These are phyloP conservation scores for Omphalotus guepiniiformis DNA, from an alignment of 768 basidiomycete genomes.

Conservation along the genomic window DNA sequence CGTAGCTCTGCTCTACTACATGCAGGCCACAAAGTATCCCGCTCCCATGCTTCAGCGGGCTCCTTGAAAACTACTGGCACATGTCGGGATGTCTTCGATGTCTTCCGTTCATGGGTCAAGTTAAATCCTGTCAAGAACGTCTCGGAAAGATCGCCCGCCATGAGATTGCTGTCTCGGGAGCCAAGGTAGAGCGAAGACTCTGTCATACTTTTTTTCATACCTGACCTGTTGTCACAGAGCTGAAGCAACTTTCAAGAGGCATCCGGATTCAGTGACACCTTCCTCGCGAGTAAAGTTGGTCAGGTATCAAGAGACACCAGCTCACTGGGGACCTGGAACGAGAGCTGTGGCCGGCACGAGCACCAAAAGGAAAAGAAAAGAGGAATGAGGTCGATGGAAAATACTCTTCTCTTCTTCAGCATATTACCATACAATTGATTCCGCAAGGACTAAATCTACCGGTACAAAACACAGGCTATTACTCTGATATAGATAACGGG, in stretches of 20 bases:
- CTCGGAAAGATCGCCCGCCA: slow-evolving; percentile 66
- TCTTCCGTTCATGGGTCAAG: slow-evolving; percentile 85
- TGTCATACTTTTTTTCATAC: not conserved
- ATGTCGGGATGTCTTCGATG: slow-evolving; percentile 66
- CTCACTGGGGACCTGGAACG: slow-evolving; percentile 90
- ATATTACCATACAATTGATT: slow-evolving; percentile 7
- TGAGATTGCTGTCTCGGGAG: slow-evolving; percentile 61
- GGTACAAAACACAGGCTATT: slow-evolving; percentile 1
- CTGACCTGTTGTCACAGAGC: slow-evolving; percentile 31
- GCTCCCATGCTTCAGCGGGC: slow-evolving; percentile 87
- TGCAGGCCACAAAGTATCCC: slow-evolving; percentile 77
- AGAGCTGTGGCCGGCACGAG: slow-evolving; percentile 42
- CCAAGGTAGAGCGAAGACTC: slow-evolving; percentile 46
- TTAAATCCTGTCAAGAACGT: slow-evolving; percentile 82
- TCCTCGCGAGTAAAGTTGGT: slow-evolving; percentile 73
- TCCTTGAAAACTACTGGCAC: slow-evolving; percentile 89
- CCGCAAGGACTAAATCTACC: not conserved
- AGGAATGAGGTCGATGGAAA: no score
- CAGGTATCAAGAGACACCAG: slow-evolving; percentile 87
- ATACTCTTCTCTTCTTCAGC: no score
- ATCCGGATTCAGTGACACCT: slow-evolving; percentile 59
- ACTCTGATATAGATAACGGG: not conserved
- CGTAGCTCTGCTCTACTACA: slow-evolving; percentile 87
- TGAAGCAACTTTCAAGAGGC: slow-evolving; percentile 70
- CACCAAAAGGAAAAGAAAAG: slow-evolving; percentile 15